Conservation (phyloP, 768 basidiomycete genomes). For the Serpula lacrymans region DNA sequence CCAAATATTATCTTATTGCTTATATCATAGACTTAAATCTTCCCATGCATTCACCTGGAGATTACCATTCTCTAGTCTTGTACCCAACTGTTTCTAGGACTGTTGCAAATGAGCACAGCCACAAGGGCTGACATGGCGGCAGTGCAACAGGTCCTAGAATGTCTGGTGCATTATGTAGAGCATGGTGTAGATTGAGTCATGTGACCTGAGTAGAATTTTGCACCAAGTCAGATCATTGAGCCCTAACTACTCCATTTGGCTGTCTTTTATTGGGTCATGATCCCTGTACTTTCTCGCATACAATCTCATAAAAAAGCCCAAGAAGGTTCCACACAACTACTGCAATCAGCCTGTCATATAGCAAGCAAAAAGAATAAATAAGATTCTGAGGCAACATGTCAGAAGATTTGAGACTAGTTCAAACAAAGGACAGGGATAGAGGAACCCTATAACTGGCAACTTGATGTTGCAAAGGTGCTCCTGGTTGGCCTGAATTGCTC, state of each 20-base stretch:
- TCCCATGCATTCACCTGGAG: too few relatives aligned
- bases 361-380: background rate
- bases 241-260: background rate
- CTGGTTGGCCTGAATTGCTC: constrained; percentile 30
- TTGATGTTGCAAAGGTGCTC: constrained; percentile 35
- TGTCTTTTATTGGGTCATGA: background rate
- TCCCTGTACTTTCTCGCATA: constrained; percentile 2
- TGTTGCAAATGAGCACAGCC: too few relatives aligned
- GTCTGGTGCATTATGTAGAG: constrained; percentile 6
- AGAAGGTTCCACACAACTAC: background rate
- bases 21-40: too few relatives aligned
- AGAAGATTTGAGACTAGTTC: constrained; percentile 8
- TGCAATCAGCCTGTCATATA: background rate
- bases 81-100: too few relatives aligned
- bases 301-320: background rate
- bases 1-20: too few relatives aligned
- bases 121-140: too few relatives aligned
- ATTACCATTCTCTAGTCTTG: too few relatives aligned
- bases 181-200: constrained; percentile 3
- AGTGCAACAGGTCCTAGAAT: constrained; percentile 1
- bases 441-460: constrained; percentile 33
- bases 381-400: constrained; percentile 7
- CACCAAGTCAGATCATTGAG: background rate
- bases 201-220: too few relatives aligned
- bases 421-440: too few relatives aligned